Evolutionary conservation across 305 asterid genomes (phyloP).

Genomic region (Rubia peregrina): DNA sequence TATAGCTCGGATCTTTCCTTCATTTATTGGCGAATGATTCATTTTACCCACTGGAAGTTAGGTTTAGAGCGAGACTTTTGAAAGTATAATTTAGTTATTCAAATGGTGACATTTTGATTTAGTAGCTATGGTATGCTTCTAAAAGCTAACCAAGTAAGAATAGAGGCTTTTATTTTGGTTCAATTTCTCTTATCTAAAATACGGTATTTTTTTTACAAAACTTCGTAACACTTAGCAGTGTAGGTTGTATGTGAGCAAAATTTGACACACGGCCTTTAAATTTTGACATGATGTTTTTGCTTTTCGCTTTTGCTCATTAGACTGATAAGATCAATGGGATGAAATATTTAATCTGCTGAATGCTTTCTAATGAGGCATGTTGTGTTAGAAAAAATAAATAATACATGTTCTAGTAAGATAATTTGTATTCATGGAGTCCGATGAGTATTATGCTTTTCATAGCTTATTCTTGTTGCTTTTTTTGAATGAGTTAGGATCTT

Average conservation of each 20-base stretch:
- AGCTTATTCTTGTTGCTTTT: not conserved
- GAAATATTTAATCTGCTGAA: not conserved
- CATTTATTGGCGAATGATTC: too few species aligned
- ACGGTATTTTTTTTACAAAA: too few species aligned
- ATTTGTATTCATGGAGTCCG: too few species aligned
- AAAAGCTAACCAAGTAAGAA: too few species aligned
- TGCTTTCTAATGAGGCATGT: not conserved
- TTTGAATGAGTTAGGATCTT: not conserved
- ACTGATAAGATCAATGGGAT: not conserved
- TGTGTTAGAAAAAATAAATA: not conserved
- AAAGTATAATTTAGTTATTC: too few species aligned
- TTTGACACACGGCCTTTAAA: not conserved
- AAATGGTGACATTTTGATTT: too few species aligned
- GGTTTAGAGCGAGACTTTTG: too few species aligned
- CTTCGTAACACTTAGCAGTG: not conserved
- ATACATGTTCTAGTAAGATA: not conserved
- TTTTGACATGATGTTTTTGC: not conserved
- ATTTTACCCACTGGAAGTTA: too few species aligned
- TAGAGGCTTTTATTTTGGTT: too few species aligned
- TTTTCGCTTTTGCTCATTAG: not conserved
- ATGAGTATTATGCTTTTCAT: not conserved
- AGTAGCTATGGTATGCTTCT: too few species aligned
- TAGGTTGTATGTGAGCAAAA: not conserved
- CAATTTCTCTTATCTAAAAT: too few species aligned
- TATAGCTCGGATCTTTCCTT: too few species aligned